These are phyloP conservation scores for Terfezia boudieri DNA, from an alignment of 495 filamentous ascomycete species.

Conservation along the genomic window DNA sequence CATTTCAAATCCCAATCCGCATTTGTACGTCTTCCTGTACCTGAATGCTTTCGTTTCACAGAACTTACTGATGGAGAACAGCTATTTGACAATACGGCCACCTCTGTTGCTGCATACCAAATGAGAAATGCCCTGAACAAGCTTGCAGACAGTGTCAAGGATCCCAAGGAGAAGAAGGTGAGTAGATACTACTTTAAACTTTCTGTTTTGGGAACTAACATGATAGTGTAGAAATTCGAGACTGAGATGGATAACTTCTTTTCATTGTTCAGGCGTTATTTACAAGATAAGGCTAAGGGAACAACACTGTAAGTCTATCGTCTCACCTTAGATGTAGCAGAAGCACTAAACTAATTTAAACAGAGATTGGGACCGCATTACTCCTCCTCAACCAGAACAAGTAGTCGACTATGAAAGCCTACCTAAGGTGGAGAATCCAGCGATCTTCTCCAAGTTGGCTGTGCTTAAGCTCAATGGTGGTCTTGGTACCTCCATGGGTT, in stretches of 20 bases:
- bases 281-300: constrained; percentile 97
- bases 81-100: constrained; percentile 99
- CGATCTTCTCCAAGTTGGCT: constrained; percentile 90
- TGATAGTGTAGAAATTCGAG: constrained; percentile 44
- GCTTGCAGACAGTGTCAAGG: constrained; percentile 71
- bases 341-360: constrained; percentile 3
- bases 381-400: constrained; percentile 70
- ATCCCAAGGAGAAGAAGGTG: constrained; percentile 64
- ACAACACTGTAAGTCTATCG: constrained; percentile 42
- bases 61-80: constrained; percentile 23
- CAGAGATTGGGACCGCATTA: constrained; percentile 85
- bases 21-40: constrained; percentile 12
- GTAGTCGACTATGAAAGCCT: constrained; percentile 84
- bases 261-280: constrained; percentile 85
- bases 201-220: constrained; percentile 5
- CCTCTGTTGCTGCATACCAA: constrained; percentile 88
- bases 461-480: constrained; percentile 99
- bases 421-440: constrained; percentile 62
- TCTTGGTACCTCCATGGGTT: constrained; percentile 98
- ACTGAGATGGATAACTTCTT: constrained; percentile 99
- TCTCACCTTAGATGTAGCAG: constrained; percentile 4
- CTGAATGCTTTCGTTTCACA: neutral
- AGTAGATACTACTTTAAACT: neutral
- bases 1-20: constrained; percentile 19
- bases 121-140: constrained; percentile 96